Percentiles rank a stretch among this genome's conserved stretches.
Conservation (phyloP, 2,329 filamentous ascomycete species). For the Cercospora sp. region DNA sequence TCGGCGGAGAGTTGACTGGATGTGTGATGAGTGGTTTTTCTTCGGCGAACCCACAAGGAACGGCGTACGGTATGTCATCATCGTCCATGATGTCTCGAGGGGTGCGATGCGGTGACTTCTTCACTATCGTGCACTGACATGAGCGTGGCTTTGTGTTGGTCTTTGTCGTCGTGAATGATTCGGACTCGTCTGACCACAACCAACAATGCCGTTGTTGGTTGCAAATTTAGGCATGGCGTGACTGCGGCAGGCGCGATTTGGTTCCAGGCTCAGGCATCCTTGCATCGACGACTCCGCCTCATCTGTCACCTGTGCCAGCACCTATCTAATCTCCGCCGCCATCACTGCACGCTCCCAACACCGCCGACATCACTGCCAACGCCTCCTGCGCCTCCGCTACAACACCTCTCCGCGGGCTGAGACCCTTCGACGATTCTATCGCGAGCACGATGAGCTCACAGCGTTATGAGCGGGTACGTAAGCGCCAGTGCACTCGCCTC, state of each 20-base stretch:
- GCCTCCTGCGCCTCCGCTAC: not conserved
- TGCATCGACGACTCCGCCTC: not conserved
- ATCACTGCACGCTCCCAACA: constrained; percentile 4
- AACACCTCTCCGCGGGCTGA: not conserved
- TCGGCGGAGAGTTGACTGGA: constrained; percentile 63
- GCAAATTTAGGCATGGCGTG: not conserved
- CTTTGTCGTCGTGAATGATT: not conserved
- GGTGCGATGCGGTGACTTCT: constrained; percentile 8
- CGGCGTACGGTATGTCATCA: constrained; percentile 29
- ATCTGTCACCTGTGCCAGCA: constrained; percentile 8
- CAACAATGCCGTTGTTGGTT: not conserved
- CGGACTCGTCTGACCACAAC: not conserved
- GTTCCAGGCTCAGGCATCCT: constrained; percentile 5
- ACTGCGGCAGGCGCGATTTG: not conserved
- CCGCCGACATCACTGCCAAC: constrained; percentile 8
- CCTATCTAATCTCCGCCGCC: constrained; percentile 7
- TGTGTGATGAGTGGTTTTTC: constrained; percentile 22
- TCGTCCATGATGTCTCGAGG: constrained; percentile 24
- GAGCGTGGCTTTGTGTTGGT: not conserved
- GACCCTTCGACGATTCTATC: constrained; percentile 5
- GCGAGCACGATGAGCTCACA: constrained; percentile 46
- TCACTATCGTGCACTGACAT: not conserved
- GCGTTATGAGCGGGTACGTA: constrained; percentile 52
- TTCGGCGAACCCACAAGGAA: constrained; percentile 1
- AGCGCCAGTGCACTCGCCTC: constrained; percentile 21